Evolutionary conservation across 2,329 filamentous ascomycete genomes (phyloP), one percentile per base, ranked within the genome.

Genomic region (Cladosporium sphaerospermum): DNA sequence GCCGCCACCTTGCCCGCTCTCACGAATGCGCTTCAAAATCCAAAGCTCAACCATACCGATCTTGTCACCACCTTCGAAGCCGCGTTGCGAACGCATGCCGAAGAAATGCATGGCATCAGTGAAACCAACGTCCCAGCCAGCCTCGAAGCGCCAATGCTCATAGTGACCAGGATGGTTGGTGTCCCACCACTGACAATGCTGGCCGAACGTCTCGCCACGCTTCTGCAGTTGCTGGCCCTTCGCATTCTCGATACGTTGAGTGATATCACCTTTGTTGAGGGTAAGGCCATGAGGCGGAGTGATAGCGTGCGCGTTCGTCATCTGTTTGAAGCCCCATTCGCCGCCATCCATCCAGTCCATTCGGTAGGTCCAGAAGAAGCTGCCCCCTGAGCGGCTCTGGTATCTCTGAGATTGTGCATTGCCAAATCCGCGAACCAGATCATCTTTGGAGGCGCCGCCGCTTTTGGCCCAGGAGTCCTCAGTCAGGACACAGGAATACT

Each of bases 331-430:
- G 0, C 79, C 79, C 80, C 80, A 83, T 63, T 80, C 79, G 10
- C 79, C 79, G 10, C 79, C 80, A n/a, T 75, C 73, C 73, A 80
- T 79, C 78, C 79, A 82, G 57, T 80, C 73, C 78, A 82, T 82
- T 52, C 79, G 79, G 61, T 72, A 78, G 0, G 80, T 82, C 80
- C 80, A 82, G 67, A 83, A 83, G 60, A 76, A 81, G 32, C 71
- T 71, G 1, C 80, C 80, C 2, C 75, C 76, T 11, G 76, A 66
- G 42, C 71, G 72, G n/a, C 72, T 61, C 53, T 78, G 73, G 64
- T 75, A 83, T 41, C 70, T 70, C 9, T 69, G 61, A 23, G 70
- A 74, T 60, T 83, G 74, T 2, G 70, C 71, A 42, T 71, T 67
- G 10, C 78, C 78, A 58, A 81, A 80, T 18, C 71, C 64, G 3